Conservation (phyloP, 1,139 yeast species). For the Nadsonia starkeyi-henricii region DNA sequence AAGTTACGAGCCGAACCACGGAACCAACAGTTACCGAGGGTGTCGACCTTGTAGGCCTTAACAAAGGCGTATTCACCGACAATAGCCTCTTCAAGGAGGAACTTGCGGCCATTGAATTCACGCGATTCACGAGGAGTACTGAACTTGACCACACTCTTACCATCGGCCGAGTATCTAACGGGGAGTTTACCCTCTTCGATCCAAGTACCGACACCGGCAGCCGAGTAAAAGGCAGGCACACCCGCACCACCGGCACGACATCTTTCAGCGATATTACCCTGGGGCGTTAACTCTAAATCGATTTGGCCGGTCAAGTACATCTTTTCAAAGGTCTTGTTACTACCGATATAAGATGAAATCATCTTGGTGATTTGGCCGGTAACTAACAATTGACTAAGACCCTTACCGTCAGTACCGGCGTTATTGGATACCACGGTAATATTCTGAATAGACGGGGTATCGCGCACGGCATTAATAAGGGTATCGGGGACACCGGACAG, state of each 20-base stretch:
- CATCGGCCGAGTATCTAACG: conserved; percentile 25
- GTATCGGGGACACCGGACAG: conserved; percentile 37
- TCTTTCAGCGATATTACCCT: conserved; percentile 38
- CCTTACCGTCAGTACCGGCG: conserved; percentile 36
- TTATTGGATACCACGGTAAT: conserved; percentile 37
- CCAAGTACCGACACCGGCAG: conserved; percentile 41
- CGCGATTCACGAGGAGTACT: conserved; percentile 31
- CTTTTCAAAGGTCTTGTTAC: conserved; percentile 31
- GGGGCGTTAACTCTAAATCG: conserved; percentile 36
- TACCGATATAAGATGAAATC: conserved; percentile 36
- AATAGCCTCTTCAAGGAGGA: conserved; percentile 31
- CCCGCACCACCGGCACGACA: conserved; percentile 40
- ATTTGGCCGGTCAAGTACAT: conserved; percentile 32
- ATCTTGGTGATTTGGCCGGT: conserved; percentile 34
- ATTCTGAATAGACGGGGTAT: conserved; percentile 23
- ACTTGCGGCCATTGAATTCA: conserved; percentile 31
- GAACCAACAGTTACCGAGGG: conserved; percentile 35
- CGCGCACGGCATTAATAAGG: conserved; percentile 27
- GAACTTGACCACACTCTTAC: conserved; percentile 23
- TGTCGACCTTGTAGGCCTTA: conserved; percentile 36
- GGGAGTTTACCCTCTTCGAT: conserved; percentile 37
- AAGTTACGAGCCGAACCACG: conserved; percentile 35
- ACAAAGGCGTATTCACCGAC: conserved; percentile 34
- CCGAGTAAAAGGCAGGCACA: conserved; percentile 35
- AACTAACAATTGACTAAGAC: conserved; percentile 30